Evolutionary conservation across 2,329 filamentous ascomycete species (phyloP).

Genomic region (Aspergillus luchuensis): DNA sequence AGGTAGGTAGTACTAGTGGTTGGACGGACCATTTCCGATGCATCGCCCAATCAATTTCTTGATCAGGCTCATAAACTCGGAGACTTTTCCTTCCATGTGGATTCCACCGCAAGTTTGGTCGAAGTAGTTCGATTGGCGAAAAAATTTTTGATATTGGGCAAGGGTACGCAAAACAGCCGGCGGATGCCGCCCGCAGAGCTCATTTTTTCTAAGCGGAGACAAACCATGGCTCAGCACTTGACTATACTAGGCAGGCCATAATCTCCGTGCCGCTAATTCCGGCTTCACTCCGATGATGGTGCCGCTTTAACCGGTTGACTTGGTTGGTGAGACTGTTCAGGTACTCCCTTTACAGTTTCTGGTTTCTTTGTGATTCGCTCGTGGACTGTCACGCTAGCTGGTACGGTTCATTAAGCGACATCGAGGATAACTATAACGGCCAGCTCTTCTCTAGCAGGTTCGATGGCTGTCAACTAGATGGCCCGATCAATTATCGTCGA

Average conservation of each 20-base stretch:
- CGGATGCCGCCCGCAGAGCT: not conserved
- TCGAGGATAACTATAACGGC: no score
- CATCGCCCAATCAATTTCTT: not conserved
- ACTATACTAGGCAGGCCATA: not conserved
- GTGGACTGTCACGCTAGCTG: no score
- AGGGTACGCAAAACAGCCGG: not conserved
- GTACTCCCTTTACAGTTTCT: no score
- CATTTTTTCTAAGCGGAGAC: not conserved
- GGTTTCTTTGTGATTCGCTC: no score
- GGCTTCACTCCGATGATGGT: not conserved
- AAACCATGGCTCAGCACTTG: not conserved
- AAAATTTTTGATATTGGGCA: not conserved
- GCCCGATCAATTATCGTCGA: no score
- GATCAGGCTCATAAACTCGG: constrained; percentile 1
- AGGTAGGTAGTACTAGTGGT: not conserved
- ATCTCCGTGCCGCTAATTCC: not conserved
- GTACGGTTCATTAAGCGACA: no score
- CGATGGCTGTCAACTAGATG: no score
- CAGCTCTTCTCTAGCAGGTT: no score
- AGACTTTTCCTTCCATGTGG: constrained; percentile 6
- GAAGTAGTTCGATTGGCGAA: not conserved
- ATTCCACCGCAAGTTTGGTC: not conserved
- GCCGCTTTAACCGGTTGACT: not conserved
- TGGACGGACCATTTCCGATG: not conserved
- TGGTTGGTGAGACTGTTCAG: no score